phyloP scores from a whole-genome alignment of 2,329 filamentous ascomycete species.

The Didymosphaeria variabile region DNA sequence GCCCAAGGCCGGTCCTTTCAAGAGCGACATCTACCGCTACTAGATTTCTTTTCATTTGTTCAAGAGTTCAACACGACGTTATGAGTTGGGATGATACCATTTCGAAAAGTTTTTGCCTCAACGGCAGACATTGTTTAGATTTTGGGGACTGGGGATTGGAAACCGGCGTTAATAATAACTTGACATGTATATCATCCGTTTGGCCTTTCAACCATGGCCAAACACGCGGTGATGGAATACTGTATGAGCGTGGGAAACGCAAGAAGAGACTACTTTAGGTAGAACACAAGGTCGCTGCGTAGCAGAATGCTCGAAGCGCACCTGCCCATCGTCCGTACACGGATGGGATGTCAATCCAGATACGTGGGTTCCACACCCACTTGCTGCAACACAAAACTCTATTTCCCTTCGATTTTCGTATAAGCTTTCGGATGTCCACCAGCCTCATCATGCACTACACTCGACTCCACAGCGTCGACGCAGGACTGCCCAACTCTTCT shows the following conservation, averaged over 20 bases:
- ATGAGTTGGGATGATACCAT: constrained; percentile 67
- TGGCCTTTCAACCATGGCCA: constrained; percentile 51
- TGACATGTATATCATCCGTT: constrained; percentile 43
- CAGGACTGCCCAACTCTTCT: background rate
- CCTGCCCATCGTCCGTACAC: constrained; percentile 25
- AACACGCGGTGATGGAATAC: constrained; percentile 36
- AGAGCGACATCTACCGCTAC: constrained; percentile 82
- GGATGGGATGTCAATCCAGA: constrained; percentile 22
- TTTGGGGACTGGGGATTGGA: constrained; percentile 36
- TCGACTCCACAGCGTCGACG: background rate
- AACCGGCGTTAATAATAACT: constrained; percentile 43
- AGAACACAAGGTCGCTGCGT: constrained; percentile 6
- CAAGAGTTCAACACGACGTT: constrained; percentile 65
- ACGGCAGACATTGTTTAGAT: constrained; percentile 60
- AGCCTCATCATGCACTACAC: no score
- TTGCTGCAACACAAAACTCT: background rate
- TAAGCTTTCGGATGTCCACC: no score
- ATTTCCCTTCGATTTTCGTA: background rate
- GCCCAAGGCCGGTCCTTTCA: constrained; percentile 88
- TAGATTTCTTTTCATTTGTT: constrained; percentile 46
- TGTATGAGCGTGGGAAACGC: constrained; percentile 36
- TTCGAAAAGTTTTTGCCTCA: constrained; percentile 66
- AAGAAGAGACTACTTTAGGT: constrained; percentile 16
- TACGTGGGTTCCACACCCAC: constrained; percentile 23
- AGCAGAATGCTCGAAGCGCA: constrained; percentile 26